A percentile compares a stretch with the other conserved stretches of the same genome.
Evolutionary conservation across 768 basidiomycete species (phyloP).

Genomic region (Tephrocybe sp.): DNA sequence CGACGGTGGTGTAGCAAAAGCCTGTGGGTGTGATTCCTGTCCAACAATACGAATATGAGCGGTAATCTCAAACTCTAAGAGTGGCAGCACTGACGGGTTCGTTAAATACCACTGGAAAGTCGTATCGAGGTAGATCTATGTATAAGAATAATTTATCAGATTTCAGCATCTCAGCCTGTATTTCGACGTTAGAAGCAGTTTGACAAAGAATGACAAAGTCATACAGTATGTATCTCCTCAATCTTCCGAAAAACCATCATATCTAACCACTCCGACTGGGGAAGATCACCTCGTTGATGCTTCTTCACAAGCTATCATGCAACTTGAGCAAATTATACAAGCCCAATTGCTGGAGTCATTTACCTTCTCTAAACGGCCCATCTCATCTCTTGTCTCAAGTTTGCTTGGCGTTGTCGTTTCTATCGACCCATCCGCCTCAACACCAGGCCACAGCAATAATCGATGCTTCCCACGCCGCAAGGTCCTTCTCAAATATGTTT

Average conservation of each 20-base stretch:
- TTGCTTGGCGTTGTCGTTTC: slow-evolving; percentile 90
- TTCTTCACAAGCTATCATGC: slow-evolving; percentile 81
- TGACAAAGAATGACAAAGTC: slow-evolving; percentile 19
- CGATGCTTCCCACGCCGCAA: slow-evolving; percentile 90
- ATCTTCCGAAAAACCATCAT: slow-evolving; percentile 91
- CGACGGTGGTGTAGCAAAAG: slow-evolving; percentile 36
- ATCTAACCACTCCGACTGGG: slow-evolving; percentile 95
- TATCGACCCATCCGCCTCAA: slow-evolving; percentile 82
- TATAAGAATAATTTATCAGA: slow-evolving; percentile 95
- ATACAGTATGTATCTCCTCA: slow-evolving; percentile 89
- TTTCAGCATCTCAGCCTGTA: slow-evolving; percentile 84
- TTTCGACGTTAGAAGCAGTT: background rate
- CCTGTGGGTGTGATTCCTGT: slow-evolving; percentile 36
- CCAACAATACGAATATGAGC: background rate
- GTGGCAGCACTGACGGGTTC: slow-evolving; percentile 61
- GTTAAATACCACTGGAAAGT: slow-evolving; percentile 94
- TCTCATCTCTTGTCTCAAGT: slow-evolving; percentile 77
- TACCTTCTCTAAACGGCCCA: slow-evolving; percentile 93
- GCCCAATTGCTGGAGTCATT: slow-evolving; percentile 11
- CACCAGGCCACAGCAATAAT: slow-evolving; percentile 76
- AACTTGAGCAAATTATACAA: background rate
- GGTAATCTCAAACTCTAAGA: background rate
- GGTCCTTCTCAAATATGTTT: slow-evolving; percentile 49
- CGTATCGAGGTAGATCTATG: slow-evolving; percentile 93
- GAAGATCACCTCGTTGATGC: slow-evolving; percentile 90